Evolutionary conservation across 2,329 filamentous ascomycete species (phyloP).

Genomic region (Phialemoniopsis sp.): DNA sequence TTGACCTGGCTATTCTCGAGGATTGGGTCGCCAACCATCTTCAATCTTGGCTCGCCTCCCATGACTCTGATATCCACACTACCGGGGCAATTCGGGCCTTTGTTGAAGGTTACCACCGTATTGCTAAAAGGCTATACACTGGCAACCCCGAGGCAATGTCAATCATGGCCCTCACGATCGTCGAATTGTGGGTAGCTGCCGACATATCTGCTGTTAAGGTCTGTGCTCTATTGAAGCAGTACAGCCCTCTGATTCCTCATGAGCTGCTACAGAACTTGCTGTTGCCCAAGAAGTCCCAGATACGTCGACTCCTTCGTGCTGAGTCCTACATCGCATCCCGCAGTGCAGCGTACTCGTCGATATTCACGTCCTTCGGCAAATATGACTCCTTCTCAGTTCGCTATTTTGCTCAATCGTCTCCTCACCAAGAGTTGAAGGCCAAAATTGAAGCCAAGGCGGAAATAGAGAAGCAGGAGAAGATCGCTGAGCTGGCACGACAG

Average conservation of each 20-base stretch:
- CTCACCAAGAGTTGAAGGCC: constrained; percentile 27
- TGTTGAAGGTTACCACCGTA: constrained; percentile 26
- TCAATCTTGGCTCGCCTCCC: constrained; percentile 26
- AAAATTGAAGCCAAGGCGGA: constrained; percentile 34
- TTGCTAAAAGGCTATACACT: constrained; percentile 24
- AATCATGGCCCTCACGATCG: constrained; percentile 47
- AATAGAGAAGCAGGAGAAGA: constrained; percentile 19
- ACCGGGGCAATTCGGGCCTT: constrained; percentile 21
- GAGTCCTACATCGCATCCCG: constrained; percentile 43
- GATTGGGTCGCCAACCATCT: constrained; percentile 39
- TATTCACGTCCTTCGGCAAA: constrained; percentile 32
- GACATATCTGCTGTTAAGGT: constrained; percentile 39
- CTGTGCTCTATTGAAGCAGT: constrained; percentile 38
- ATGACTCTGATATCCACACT: constrained; percentile 14
- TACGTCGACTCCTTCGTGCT: constrained; percentile 35
- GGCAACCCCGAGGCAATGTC: constrained; percentile 42
- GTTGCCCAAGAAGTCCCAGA: constrained; percentile 35
- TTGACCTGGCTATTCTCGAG: constrained; percentile 37
- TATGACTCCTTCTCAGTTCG: constrained; percentile 36
- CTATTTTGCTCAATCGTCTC: constrained; percentile 39
- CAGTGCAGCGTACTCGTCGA: constrained; percentile 9
- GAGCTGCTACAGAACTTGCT: constrained; percentile 36
- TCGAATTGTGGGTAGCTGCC: constrained; percentile 56
- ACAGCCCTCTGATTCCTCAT: constrained; percentile 36
- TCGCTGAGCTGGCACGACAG: constrained; percentile 21